phyloP scores from a whole-genome alignment of 768 basidiomycete genomes.

The Pleurotus sapidus region DNA sequence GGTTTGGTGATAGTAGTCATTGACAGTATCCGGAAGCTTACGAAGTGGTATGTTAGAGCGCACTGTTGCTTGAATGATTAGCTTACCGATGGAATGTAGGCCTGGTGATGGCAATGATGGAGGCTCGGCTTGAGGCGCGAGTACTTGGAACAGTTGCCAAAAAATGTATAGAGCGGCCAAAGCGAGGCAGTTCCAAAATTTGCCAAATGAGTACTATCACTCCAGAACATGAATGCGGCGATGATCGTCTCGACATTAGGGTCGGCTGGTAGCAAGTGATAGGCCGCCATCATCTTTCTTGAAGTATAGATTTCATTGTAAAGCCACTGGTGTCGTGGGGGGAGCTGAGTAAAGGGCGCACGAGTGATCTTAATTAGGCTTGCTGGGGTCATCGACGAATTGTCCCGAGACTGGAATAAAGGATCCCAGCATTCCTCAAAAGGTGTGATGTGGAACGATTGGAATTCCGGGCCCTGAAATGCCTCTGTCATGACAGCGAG shows the following conservation, averaged over 20 bases:
- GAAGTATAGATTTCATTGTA: slow-evolving; percentile 7
- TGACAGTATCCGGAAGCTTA: slow-evolving; percentile 8
- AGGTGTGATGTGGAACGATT: slow-evolving; percentile 12
- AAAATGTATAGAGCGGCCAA: slow-evolving; percentile 29
- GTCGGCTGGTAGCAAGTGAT: background rate
- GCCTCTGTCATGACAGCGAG: slow-evolving; percentile 18
- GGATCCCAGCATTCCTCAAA: slow-evolving; percentile 15
- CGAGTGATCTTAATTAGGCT: background rate
- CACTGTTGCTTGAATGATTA: background rate
- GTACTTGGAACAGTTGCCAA: slow-evolving; percentile 40
- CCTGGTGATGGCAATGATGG: slow-evolving; percentile 34
- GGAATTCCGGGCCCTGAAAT: slow-evolving; percentile 12
- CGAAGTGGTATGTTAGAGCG: background rate
- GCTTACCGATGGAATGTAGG: slow-evolving; percentile 39
- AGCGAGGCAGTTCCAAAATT: slow-evolving; percentile 28
- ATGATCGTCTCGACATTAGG: slow-evolving; percentile 16
- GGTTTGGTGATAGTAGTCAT: background rate
- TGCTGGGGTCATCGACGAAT: background rate
- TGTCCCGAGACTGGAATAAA: background rate
- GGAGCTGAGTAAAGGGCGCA: background rate
- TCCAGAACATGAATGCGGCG: slow-evolving; percentile 24
- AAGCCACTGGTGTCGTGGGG: background rate
- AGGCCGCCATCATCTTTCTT: background rate
- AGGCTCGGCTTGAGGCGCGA: slow-evolving; percentile 21
- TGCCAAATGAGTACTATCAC: slow-evolving; percentile 28